Evolutionary conservation across 2,329 filamentous ascomycete species (phyloP).

Genomic region (Fusarium albosuccineum): DNA sequence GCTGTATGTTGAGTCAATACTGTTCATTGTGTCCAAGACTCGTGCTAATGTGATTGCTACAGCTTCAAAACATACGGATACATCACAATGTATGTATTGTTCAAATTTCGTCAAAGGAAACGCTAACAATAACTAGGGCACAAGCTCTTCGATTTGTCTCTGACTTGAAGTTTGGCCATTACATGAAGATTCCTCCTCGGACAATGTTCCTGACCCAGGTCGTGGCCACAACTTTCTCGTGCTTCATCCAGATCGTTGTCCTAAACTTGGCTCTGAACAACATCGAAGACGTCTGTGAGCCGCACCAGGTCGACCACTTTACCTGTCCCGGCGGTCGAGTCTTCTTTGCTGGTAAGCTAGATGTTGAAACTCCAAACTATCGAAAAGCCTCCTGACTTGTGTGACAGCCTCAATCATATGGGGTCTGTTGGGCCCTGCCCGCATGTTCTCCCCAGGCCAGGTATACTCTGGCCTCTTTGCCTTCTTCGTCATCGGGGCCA

Average conservation of each 20-base stretch:
- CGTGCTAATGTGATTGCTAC: conserved; percentile 3
- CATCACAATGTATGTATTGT: conserved; percentile 64
- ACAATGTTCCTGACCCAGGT: conserved; percentile 77
- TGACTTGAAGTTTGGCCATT: conserved; percentile 79
- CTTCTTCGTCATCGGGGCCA: conserved; percentile 70
- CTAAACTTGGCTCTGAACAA: conserved; percentile 71
- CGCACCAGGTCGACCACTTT: conserved; percentile 68
- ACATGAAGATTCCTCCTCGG: conserved; percentile 78
- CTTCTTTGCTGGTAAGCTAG: conserved; percentile 68
- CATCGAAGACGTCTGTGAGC: conserved; percentile 74
- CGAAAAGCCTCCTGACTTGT: conserved; percentile 14
- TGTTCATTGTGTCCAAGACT: not conserved
- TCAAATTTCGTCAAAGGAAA: too few relatives aligned
- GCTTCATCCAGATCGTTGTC: conserved; percentile 74
- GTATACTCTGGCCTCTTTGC: conserved; percentile 71
- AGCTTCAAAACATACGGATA: conserved; percentile 75
- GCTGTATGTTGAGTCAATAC: conserved; percentile 63
- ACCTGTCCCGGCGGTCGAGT: conserved; percentile 73
- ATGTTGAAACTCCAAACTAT: not conserved
- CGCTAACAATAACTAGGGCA: conserved; percentile 52
- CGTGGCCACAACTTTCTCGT: conserved; percentile 74
- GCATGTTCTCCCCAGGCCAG: conserved; percentile 73
- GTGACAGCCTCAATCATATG: conserved; percentile 72
- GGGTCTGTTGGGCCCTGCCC: conserved; percentile 73
- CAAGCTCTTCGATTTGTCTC: conserved; percentile 74